Evolutionary conservation across 331 rosid genomes (phyloP), one percentile per base, ranked within the genome.

Genomic region (Telfairia occidentalis): DNA sequence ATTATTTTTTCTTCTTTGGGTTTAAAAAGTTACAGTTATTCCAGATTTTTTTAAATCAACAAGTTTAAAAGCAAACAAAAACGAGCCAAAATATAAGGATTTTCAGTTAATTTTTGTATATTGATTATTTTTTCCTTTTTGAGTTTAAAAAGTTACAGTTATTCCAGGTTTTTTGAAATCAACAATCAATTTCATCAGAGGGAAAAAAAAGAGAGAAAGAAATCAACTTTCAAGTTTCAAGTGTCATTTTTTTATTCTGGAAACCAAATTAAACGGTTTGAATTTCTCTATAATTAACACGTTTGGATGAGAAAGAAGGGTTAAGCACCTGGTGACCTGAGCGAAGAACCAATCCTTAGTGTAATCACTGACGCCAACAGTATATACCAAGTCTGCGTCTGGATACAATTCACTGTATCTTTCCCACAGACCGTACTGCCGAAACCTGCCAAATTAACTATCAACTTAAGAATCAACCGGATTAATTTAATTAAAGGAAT

Each of bases 361-460:
- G 21, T 84, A 86, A 30, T 86, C 88, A 5, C 70, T 72, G 5
- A 66, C 63, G 19, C 90, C 90, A 4, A 80, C 64, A 0, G 83
- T 78, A 71, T 84, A 86, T 46, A 86, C 76, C 66, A 86, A 76
- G 73, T 86, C 90, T 5, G 15, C 40, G 5, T 80, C 53, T 2
- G 90, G 86, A 70, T 82, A 80, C 9, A 86, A 23, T 5, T 86
- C 88, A 43, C 86, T 69, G 43, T 86, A 86, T 63, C 88, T 84
- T 80, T 86, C 90, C 90, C 90, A 86, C 38, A 86, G 46, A 35
- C 88, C 88, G 28, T 84, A 86, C 46, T 84, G 88, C 37, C 88
- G 78, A 37, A 59, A 86, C 73, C 85, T 84, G 81, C 52, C 35
- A 15, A 40, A 9, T 8, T 19, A n/a, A 0, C 18, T 32, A 32